phyloP scores from a whole-genome alignment of 2,329 filamentous ascomycete genomes.

The Monilinia aucupariae region DNA sequence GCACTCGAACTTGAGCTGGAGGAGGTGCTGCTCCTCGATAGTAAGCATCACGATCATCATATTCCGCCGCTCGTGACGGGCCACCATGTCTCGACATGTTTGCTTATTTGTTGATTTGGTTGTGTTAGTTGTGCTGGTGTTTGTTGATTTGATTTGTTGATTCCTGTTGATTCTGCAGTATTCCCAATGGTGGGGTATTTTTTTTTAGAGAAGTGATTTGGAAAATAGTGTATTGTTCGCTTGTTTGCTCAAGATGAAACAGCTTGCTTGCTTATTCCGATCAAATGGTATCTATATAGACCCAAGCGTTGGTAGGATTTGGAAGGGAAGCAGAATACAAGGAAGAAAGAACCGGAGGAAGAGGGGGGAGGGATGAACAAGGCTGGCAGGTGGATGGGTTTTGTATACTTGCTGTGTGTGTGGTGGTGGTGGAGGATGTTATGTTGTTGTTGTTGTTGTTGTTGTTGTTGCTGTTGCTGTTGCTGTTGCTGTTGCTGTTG shows the following conservation, averaged over 20 bases:
- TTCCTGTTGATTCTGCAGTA: constrained; percentile 34
- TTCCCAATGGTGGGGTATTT: constrained; percentile 54
- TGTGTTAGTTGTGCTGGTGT: constrained; percentile 44
- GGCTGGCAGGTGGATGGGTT: constrained; percentile 9
- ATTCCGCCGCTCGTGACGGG: constrained; percentile 19
- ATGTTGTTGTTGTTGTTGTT: no score
- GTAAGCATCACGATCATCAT: constrained; percentile 29
- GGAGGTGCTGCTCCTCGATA: constrained; percentile 27
- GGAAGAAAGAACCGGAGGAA: not conserved
- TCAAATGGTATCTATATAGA: not conserved
- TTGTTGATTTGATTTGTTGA: constrained; percentile 44
- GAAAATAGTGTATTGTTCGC: not conserved
- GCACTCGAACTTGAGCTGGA: constrained; percentile 25
- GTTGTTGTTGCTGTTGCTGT: no score
- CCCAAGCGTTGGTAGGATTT: not conserved
- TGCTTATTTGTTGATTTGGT: not conserved
- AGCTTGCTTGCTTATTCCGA: not conserved
- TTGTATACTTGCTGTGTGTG: not conserved
- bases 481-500: not conserved
- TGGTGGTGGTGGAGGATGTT: not conserved
- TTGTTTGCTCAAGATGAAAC: not conserved
- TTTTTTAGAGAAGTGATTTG: no score
- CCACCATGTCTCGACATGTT: constrained; percentile 26
- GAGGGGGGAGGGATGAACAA: not conserved
- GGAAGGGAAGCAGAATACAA: not conserved